Percentiles rank a stretch among this genome's conserved stretches.
Evolutionary conservation across 495 filamentous ascomycete species (phyloP).

Genomic region (Podospora sp.): DNA sequence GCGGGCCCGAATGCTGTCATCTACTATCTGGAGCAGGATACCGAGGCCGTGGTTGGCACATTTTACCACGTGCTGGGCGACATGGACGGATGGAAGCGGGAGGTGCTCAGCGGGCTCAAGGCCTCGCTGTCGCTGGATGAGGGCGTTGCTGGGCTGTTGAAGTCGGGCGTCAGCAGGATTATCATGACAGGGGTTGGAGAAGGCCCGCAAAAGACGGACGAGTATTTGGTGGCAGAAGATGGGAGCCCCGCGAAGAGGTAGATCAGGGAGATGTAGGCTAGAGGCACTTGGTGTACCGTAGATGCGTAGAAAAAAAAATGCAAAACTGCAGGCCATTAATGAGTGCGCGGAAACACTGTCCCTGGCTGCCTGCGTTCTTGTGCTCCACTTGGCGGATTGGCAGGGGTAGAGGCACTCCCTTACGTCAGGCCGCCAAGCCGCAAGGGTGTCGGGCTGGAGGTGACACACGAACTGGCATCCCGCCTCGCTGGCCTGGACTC

Average conservation of each 20-base stretch:
- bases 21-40: slow-evolving; percentile 83
- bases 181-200: slow-evolving; percentile 92
- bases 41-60: slow-evolving; percentile 67
- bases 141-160: slow-evolving; percentile 61
- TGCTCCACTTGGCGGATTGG: not conserved
- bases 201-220: slow-evolving; percentile 76
- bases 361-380: not conserved
- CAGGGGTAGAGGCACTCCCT: not conserved
- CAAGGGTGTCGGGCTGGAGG: not conserved
- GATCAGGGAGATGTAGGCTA: slow-evolving; percentile 8
- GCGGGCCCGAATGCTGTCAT: slow-evolving; percentile 96
- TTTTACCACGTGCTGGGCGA: slow-evolving; percentile 60
- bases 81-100: slow-evolving; percentile 65
- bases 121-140: slow-evolving; percentile 59
- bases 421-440: not conserved
- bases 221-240: slow-evolving; percentile 73
- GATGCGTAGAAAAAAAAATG: not conserved
- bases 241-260: slow-evolving; percentile 55
- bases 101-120: slow-evolving; percentile 42
- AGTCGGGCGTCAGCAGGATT: slow-evolving; percentile 79
- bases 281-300: not conserved
- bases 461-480: not conserved
- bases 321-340: not conserved
- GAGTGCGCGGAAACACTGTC: not conserved
- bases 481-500: no score